A percentile compares a stretch with the other conserved stretches of the same genome.
Evolutionary conservation across 2,329 filamentous ascomycete genomes (phyloP).

Genomic region (Aspergillus versicolor): DNA sequence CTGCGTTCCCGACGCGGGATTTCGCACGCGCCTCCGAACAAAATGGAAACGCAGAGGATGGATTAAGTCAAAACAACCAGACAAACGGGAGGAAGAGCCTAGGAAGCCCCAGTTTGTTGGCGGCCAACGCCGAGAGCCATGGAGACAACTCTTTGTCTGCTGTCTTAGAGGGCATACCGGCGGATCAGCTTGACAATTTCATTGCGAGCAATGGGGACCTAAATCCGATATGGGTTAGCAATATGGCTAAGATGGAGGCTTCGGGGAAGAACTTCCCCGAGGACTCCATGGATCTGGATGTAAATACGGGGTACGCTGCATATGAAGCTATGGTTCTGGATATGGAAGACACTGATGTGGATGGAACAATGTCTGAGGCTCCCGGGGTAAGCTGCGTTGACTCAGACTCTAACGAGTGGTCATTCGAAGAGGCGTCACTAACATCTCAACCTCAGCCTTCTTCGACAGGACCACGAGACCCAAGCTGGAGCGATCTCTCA

Average conservation of each 20-base stretch:
- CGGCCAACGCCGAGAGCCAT: neutral
- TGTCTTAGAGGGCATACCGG: constrained; percentile 13
- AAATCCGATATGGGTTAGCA: constrained; percentile 29
- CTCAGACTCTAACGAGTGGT: no score
- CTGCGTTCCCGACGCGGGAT: constrained; percentile 43
- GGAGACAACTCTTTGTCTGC: neutral
- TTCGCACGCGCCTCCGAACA: constrained; percentile 8
- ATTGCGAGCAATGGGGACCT: constrained; percentile 28
- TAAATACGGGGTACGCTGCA: constrained; percentile 3
- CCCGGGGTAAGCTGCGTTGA: constrained; percentile 6
- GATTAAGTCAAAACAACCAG: neutral
- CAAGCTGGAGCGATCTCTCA: constrained; percentile 35
- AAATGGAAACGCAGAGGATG: neutral
- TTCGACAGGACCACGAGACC: constrained; percentile 11
- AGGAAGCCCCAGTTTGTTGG: neutral
- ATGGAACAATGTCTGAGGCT: constrained; percentile 8
- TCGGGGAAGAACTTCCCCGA: neutral
- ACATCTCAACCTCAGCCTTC: neutral
- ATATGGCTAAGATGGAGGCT: constrained; percentile 25
- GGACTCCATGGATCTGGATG: neutral
- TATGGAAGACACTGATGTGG: constrained; percentile 24
- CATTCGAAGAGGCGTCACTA: neutral
- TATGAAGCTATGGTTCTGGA: neutral
- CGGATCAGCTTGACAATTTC: constrained; percentile 21
- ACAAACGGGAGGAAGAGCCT: neutral